A percentile compares a stretch with the other conserved stretches of the same genome.
Evolutionary conservation across 2,329 filamentous ascomycete genomes (phyloP).

Genomic region (Thielaviopsis euricoi): DNA sequence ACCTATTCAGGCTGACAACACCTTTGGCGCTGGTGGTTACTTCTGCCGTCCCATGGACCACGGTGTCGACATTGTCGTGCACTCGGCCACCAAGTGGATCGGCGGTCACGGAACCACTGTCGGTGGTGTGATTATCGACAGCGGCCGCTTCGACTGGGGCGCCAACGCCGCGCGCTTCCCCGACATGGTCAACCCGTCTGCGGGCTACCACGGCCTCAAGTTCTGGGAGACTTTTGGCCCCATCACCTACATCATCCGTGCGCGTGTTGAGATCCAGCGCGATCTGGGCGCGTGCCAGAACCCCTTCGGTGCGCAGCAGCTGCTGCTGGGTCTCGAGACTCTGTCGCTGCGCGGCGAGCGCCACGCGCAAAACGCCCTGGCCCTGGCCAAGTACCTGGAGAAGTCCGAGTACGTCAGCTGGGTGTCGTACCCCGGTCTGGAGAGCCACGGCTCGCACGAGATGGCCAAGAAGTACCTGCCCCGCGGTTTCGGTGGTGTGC

Average conservation of each 20-base stretch:
- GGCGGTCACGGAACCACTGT: constrained; percentile 90
- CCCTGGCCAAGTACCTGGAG: constrained; percentile 69
- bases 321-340: constrained; percentile 79
- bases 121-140: constrained; percentile 70
- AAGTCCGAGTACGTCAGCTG: constrained; percentile 70
- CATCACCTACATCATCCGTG: constrained; percentile 67
- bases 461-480: constrained; percentile 75
- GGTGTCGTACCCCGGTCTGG: constrained; percentile 85
- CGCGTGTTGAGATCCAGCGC: constrained; percentile 77
- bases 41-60: constrained; percentile 75
- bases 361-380: constrained; percentile 69
- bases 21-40: constrained; percentile 85
- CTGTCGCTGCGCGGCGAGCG: constrained; percentile 72
- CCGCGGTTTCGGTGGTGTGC: constrained; percentile 72
- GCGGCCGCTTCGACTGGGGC: constrained; percentile 89
- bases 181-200: constrained; percentile 75
- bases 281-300: constrained; percentile 72
- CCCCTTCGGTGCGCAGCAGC: constrained; percentile 84
- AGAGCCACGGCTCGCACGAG: constrained; percentile 64
- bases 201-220: constrained; percentile 82
- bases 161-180: constrained; percentile 72
- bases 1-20: constrained; percentile 66
- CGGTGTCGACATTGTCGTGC: constrained; percentile 84
- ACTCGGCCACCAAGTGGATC: constrained; percentile 95
- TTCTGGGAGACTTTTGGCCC: constrained; percentile 87